Percentiles rank a stretch among this genome's conserved stretches.
These are phyloP conservation scores for Fusarium sp. DNA, from an alignment of 2,329 filamentous ascomycete genomes.

Conservation along the genomic window DNA sequence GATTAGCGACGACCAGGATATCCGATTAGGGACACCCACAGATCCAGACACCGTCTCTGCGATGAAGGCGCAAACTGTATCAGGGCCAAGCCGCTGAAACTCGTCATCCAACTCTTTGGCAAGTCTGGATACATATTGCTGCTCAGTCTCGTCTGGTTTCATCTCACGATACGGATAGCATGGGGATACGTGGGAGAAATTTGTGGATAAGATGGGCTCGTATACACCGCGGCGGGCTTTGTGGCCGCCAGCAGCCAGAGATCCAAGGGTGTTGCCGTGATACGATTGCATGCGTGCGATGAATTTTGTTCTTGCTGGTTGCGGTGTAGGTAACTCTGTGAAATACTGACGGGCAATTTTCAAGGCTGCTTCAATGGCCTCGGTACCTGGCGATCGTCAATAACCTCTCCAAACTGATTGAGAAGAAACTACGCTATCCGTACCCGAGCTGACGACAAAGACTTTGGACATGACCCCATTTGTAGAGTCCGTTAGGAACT, in stretches of 20 bases:
- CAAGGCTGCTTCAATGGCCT: slow-evolving; percentile 41
- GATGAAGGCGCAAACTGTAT: slow-evolving; percentile 40
- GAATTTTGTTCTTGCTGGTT: slow-evolving; percentile 29
- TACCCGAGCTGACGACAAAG: slow-evolving; percentile 34
- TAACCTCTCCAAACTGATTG: too few species aligned
- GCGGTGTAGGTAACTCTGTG: slow-evolving; percentile 32
- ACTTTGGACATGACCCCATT: slow-evolving; percentile 33
- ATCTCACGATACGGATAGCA: slow-evolving; percentile 48
- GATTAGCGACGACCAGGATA: rapidly evolving
- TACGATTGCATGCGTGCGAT: slow-evolving; percentile 40
- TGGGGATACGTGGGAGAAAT: slow-evolving; percentile 49
- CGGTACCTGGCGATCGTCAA: slow-evolving; percentile 26
- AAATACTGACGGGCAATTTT: slow-evolving; percentile 44
- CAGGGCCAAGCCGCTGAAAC: slow-evolving; percentile 31
- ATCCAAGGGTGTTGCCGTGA: slow-evolving; percentile 39
- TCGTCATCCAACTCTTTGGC: slow-evolving; percentile 39
- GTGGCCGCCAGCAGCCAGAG: slow-evolving; percentile 27
- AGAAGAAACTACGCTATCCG: too few species aligned
- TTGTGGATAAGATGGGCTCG: slow-evolving; percentile 43
- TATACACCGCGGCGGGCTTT: slow-evolving; percentile 46
- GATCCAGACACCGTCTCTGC: slow-evolving; percentile 43
- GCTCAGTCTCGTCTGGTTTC: slow-evolving; percentile 51
- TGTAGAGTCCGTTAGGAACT: slow-evolving; percentile 29
- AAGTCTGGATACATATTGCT: slow-evolving; percentile 39
- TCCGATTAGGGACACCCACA: not conserved